Evolutionary conservation across 345 rosid species (phyloP).

Genomic region (Populus tremula): DNA sequence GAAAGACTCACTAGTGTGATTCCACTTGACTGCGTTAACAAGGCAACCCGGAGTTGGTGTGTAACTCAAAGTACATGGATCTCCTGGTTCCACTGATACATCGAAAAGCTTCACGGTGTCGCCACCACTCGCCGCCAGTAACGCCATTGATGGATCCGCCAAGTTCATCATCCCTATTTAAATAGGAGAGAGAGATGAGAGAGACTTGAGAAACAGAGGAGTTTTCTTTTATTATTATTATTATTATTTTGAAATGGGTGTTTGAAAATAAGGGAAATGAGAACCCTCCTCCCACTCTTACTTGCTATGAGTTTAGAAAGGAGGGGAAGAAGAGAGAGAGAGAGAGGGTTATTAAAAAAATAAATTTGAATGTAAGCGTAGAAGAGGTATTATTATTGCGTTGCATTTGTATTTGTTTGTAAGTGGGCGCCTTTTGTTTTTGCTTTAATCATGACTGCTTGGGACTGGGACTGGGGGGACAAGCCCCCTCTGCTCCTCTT

Average conservation of each 20-base stretch:
- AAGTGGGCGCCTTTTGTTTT: conserved; percentile 24
- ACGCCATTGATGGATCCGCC: conserved; percentile 62
- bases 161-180: conserved; percentile 36
- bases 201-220: neutral
- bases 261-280: conserved; percentile 1
- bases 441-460: too few relatives aligned
- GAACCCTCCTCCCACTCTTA: conserved; percentile 5
- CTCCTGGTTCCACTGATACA: conserved; percentile 63
- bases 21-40: conserved; percentile 92
- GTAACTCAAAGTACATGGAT: conserved; percentile 76
- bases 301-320: neutral
- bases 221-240: neutral
- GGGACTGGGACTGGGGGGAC: too few relatives aligned
- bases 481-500: too few relatives aligned
- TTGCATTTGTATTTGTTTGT: too few relatives aligned
- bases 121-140: conserved; percentile 79
- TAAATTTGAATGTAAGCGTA: conserved; percentile 15
- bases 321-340: neutral
- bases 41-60: conserved; percentile 65
- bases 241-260: neutral
- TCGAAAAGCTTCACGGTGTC: conserved; percentile 90
- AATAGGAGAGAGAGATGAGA: neutral
- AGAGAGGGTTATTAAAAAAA: neutral
- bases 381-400: neutral
- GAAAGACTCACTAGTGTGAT: conserved; percentile 70